phyloP scores from a whole-genome alignment of 345 rosid species.

The Syzygium grande region DNA sequence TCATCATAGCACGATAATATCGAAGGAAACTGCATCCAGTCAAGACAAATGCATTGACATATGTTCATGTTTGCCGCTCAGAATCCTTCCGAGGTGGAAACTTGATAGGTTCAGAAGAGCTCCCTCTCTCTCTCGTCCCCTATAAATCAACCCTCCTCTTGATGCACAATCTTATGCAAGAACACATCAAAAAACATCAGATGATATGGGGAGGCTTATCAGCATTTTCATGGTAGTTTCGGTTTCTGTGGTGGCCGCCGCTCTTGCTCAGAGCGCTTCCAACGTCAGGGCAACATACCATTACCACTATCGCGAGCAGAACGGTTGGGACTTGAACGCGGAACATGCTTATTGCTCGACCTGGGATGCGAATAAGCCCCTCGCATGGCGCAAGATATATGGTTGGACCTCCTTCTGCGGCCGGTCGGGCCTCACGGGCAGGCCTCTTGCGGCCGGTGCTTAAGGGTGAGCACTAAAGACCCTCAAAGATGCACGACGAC shows the following conservation, averaged over 20 bases:
- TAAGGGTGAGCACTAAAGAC: not conserved
- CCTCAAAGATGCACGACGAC: not conserved
- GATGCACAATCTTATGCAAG: not conserved
- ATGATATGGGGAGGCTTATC: not conserved
- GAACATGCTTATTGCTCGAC: constrained; percentile 42
- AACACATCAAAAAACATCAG: too few species aligned
- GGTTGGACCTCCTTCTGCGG: constrained; percentile 58
- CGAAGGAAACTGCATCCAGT: not conserved
- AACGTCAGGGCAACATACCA: constrained; percentile 45
- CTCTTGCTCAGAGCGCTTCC: constrained; percentile 20
- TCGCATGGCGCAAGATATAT: constrained; percentile 36
- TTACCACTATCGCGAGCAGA: constrained; percentile 32
- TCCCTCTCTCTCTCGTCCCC: not conserved
- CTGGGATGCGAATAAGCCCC: constrained; percentile 45
- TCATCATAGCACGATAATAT: not conserved
- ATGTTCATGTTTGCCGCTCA: not conserved
- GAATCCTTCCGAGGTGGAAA: too few species aligned
- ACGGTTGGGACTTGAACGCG: constrained; percentile 32
- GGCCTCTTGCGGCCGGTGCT: not conserved
- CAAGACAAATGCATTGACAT: not conserved
- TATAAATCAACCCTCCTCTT: not conserved
- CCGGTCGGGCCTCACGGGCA: constrained; percentile 25
- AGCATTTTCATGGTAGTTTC: not conserved
- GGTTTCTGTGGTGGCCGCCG: not conserved
- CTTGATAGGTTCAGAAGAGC: not conserved